Base-by-base conservation (phyloP, 2,329 filamentous ascomycete species). In the Teratosphaeria zuluensis region DNA sequence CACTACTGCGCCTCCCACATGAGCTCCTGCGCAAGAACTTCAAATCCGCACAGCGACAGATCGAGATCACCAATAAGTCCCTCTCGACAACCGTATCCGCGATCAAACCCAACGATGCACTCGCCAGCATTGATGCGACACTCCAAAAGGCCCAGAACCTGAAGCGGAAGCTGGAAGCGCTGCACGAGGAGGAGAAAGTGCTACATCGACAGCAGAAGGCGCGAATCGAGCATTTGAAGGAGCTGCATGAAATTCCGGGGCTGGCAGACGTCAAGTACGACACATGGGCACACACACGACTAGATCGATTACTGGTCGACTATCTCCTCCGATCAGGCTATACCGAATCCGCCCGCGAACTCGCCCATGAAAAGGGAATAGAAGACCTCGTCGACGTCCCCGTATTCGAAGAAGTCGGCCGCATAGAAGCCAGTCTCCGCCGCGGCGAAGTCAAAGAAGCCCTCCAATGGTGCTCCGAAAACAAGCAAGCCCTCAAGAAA, bases 1-100 rank as follows among this genome's bases (percentile, higher is more conserved):
- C 92, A 3, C 88, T 97, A 64, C 85, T 99, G 65, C 90, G 92
- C 35, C 84, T 97, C 24, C 94, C 94, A 19, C 88, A 92, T 75
- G 94, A 97, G 72, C 87, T 96, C 59, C 86, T 95, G 24, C 88
- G 91, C 58, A 92, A 94, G 73, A 97, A 95, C 76, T 95, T 97
- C 76, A 94, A 95, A 68, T 85, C 87, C 3, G 88, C 88, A 51
- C 89, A 91, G 72, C 85, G 87, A 69, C 79, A 84, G 63, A 83
- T 91, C 72, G 89, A 92, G 70, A 87, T 86, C 70, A 84, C 89
- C 65, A 84, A 83, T 62, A 79, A 80, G 19, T 78, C 79, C 54
- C 75, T 90, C 63, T 84, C 84, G 68, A 80, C 82, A 24, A 75
- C 77, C 33, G 75, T 86, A 56, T 78, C 79, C 65, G 72, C 78